Percentiles rank a stretch among this genome's conserved stretches.
These are phyloP conservation scores for Didymella exigua DNA, from an alignment of 2,329 filamentous ascomycete genomes.

Conservation along the genomic window DNA sequence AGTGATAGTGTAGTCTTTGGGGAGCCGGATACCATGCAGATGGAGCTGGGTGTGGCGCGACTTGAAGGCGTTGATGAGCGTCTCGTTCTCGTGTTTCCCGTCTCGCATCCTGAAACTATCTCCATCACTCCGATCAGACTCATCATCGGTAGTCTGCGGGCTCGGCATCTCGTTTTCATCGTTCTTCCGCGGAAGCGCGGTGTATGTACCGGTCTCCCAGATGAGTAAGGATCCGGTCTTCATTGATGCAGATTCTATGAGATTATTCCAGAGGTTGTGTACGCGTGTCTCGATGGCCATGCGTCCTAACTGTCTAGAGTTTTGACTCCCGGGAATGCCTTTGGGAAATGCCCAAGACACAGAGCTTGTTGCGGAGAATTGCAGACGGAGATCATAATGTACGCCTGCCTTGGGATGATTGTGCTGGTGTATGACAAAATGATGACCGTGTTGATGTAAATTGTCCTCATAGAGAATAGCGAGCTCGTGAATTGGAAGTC, in stretches of 20 bases:
- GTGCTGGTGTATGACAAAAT: constrained; percentile 74
- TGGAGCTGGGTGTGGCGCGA: constrained; percentile 49
- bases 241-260: constrained; percentile 52
- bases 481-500: constrained; percentile 52
- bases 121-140: not conserved
- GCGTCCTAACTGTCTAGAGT: constrained; percentile 47
- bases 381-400: constrained; percentile 72
- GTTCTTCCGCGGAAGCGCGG: constrained; percentile 38
- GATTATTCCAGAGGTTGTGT: constrained; percentile 53
- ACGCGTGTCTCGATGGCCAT: constrained; percentile 55
- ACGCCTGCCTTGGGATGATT: constrained; percentile 72
- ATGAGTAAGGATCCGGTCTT: constrained; percentile 53
- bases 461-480: constrained; percentile 56
- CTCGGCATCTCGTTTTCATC: constrained; percentile 20
- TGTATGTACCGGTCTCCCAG: constrained; percentile 55
- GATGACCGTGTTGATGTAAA: constrained; percentile 51
- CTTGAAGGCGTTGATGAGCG: constrained; percentile 48
- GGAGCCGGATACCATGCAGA: constrained; percentile 50
- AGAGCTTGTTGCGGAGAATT: constrained; percentile 71
- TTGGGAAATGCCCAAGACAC: constrained; percentile 61
- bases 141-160: constrained; percentile 41
- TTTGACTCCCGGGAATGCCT: constrained; percentile 51
- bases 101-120: not conserved
- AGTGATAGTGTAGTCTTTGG: constrained; percentile 48
- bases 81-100: constrained; percentile 38